Conservation (phyloP, 2,329 filamentous ascomycete genomes). For the Colletotrichum tamarilloi region DNA sequence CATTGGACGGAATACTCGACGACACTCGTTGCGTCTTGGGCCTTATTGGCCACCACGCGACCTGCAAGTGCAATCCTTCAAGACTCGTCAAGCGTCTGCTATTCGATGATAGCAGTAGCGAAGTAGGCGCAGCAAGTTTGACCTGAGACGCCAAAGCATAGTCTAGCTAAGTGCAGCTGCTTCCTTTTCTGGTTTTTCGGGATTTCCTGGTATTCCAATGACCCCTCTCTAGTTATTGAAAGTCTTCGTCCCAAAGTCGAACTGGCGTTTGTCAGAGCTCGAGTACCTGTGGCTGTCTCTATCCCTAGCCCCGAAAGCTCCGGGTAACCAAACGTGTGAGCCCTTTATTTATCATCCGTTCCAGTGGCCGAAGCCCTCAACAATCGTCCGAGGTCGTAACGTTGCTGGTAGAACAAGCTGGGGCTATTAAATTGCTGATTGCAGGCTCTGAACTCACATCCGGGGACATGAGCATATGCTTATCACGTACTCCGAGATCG, state of each 20-base stretch:
- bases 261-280: background rate
- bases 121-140: conserved; percentile 11
- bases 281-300: background rate
- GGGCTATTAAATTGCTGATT: background rate
- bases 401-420: too few species aligned
- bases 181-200: background rate
- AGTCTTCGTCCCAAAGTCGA: background rate
- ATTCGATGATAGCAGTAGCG: background rate
- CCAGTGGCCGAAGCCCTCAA: background rate
- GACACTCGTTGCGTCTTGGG: background rate
- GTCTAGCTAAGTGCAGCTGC: background rate
- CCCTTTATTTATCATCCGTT: too few species aligned
- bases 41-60: conserved; percentile 26
- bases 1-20: conserved; percentile 28
- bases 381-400: background rate
- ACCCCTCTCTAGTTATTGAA: background rate
- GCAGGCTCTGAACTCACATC: background rate
- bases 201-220: background rate
- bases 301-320: background rate
- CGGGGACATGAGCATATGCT: background rate
- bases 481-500: background rate
- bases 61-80: conserved; percentile 10
- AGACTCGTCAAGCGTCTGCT: background rate
- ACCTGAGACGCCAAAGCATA: background rate
- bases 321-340: background rate